Percentiles rank a stretch among this genome's conserved stretches.
These are phyloP conservation scores for Aureobasidium sp. DNA, from an alignment of 2,329 filamentous ascomycete species.

Conservation along the genomic window DNA sequence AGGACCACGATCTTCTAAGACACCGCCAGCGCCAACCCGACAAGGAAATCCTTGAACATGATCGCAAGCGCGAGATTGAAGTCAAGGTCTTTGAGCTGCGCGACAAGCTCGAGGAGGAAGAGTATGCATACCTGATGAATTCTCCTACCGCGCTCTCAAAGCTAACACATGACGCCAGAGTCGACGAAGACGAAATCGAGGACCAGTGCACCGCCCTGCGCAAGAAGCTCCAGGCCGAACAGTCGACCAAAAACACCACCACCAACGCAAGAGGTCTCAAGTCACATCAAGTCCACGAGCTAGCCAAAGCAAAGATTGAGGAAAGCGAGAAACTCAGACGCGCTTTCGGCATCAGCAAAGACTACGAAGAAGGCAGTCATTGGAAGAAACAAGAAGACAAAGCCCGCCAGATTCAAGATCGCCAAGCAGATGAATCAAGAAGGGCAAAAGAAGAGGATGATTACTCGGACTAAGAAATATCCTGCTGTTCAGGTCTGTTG, in stretches of 20 bases:
- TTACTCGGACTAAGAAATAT: neutral
- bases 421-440: neutral
- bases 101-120: conserved; percentile 86
- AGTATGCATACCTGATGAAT: conserved; percentile 39
- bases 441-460: conserved; percentile 1
- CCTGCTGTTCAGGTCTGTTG: neutral
- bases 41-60: conserved; percentile 86
- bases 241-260: conserved; percentile 39
- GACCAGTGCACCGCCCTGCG: conserved; percentile 58
- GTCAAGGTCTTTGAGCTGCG: conserved; percentile 86
- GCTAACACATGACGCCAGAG: conserved; percentile 35
- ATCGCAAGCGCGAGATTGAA: conserved; percentile 82
- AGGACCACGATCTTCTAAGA: conserved; percentile 59
- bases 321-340: conserved; percentile 83
- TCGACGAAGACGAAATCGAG: conserved; percentile 89
- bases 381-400: conserved; percentile 78
- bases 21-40: conserved; percentile 80
- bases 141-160: neutral
- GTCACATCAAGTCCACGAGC: conserved; percentile 88
- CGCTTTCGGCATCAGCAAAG: conserved; percentile 76
- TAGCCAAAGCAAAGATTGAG: conserved; percentile 90
- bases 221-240: conserved; percentile 50
- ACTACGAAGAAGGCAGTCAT: conserved; percentile 79
- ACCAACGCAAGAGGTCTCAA: conserved; percentile 56
- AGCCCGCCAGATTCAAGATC: conserved; percentile 9